phyloP scores from a whole-genome alignment of 805 yeast genomes.

The Monosporozyma aerobia region DNA sequence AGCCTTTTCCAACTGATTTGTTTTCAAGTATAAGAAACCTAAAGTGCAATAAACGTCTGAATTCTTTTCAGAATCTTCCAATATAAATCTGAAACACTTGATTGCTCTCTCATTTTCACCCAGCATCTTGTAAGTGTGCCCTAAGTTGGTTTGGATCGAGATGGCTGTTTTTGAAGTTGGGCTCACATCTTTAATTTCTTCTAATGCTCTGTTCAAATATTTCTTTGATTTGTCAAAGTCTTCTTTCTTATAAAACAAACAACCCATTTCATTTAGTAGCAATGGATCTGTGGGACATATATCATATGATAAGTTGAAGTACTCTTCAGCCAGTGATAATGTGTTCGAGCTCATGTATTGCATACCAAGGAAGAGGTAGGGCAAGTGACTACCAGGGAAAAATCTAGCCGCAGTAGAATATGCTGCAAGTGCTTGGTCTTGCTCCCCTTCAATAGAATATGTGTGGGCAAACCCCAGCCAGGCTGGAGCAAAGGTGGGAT shows the following conservation, averaged over 20 bases:
- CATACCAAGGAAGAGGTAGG: conserved; percentile 88
- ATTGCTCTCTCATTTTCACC: conserved; percentile 58
- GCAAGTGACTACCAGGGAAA: conserved; percentile 85
- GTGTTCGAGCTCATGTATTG: conserved; percentile 87
- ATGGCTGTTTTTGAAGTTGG: conserved; percentile 78
- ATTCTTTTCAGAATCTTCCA: conserved; percentile 60
- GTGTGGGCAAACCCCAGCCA: conserved; percentile 99
- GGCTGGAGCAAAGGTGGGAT: conserved; percentile 87
- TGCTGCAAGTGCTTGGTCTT: conserved; percentile 95
- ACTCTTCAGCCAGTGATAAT: conserved; percentile 75
- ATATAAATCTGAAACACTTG: conserved; percentile 65
- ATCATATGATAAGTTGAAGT: conserved; percentile 61
- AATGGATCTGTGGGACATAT: conserved; percentile 83
- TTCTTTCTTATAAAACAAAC: conserved; percentile 69
- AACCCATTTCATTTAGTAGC: conserved; percentile 86
- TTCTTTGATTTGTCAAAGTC: conserved; percentile 61
- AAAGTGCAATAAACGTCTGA: conserved; percentile 73
- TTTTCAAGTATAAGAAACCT: conserved; percentile 71
- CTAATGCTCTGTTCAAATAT: conserved; percentile 60
- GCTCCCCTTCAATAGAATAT: conserved; percentile 96
- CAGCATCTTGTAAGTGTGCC: conserved; percentile 73
- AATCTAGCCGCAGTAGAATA: conserved; percentile 91
- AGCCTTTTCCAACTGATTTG: conserved; percentile 55
- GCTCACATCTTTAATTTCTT: conserved; percentile 57
- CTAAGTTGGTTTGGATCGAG: conserved; percentile 77